Conservation (phyloP, 768 basidiomycete species). For the Hysterangium stoloniferum region DNA sequence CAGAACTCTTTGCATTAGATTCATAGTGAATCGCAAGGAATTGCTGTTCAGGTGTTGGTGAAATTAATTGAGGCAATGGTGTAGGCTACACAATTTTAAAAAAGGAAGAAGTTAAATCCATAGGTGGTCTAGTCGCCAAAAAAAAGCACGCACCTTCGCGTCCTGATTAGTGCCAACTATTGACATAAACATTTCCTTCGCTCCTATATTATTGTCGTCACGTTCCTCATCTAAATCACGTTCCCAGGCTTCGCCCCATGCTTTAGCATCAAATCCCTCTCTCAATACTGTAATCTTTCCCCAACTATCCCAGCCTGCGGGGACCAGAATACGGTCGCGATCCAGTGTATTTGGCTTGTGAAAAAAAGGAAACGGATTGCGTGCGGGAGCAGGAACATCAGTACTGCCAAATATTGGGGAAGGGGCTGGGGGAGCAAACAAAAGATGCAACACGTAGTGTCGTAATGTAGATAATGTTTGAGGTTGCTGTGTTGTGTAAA, state of each 20-base stretch:
- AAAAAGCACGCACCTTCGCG: conserved; percentile 44
- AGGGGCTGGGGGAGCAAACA: conserved; percentile 68
- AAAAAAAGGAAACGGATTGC: conserved; percentile 80
- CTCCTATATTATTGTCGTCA: conserved; percentile 37
- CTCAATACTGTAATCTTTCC: conserved; percentile 87
- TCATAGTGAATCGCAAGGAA: conserved; percentile 92
- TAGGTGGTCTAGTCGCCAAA: neutral
- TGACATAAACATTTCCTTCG: conserved; percentile 56
- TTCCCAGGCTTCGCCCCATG: conserved; percentile 77
- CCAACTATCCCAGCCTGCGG: conserved; percentile 97
- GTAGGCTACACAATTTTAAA: conserved; percentile 36
- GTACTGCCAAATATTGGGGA: conserved; percentile 29
- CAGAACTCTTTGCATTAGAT: conserved; percentile 82
- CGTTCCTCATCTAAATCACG: conserved; percentile 48
- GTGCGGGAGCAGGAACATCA: conserved; percentile 40
- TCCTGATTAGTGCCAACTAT: conserved; percentile 70
- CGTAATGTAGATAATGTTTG: conserved; percentile 67
- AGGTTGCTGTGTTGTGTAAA: conserved; percentile 84
- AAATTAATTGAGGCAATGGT: conserved; percentile 68
- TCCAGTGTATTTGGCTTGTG: conserved; percentile 89
- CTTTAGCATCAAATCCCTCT: conserved; percentile 83
- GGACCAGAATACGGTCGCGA: conserved; percentile 85
- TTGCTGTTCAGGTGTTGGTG: conserved; percentile 78
- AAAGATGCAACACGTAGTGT: conserved; percentile 74
- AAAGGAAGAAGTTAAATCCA: neutral